Evolutionary conservation across 2,329 filamentous ascomycete species (phyloP), one percentile per base, ranked within the genome.

Genomic region (Thelonectria discophora): DNA sequence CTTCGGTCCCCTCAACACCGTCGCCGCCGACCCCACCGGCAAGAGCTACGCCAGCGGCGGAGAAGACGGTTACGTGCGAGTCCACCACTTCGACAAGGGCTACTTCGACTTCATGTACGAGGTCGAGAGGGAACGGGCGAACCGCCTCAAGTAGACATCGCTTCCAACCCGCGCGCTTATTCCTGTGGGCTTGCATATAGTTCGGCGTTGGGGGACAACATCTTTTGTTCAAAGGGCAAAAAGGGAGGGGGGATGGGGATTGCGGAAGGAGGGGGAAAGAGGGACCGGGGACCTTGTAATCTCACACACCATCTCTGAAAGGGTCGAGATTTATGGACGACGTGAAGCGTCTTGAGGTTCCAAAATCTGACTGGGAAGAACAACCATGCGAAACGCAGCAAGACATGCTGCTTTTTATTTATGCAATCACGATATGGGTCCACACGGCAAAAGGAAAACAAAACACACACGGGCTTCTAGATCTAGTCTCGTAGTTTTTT

Each of bases 91-190:
- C 81, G 95, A 99, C 83, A 97, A 97, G 86, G 88, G 90, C 65
- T 99, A 97, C 86, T 98, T 95, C 79, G 95, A 99, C 80, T 99
- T 99, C 83, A 88, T 91, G 84, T 99, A 97, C 80, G 95, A 99
- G 85, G 95, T 98, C 65, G 95, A 99, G 88, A 86, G 94, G 79
- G 94, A 97, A 83, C 80, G 83, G 66, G 75, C 79, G 73, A 85
- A 85, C 79, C 78, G 76, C 58, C 66, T 76, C 74, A 72, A 78
- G 72, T 77, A 75, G 63, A 37, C 15, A 3, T 24, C 21, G 21
- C 21, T 24, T 24, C 27, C 6, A 72, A 30, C 64, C 64, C 64
- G 66, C 64, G 66, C 69, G 75, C 70, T 72, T 75, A 37, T 75
- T 74, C 69, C 73, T 76, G 72, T 75, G 70, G 75, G 76, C 75